Evolutionary conservation across 2,329 filamentous ascomycete genomes (phyloP), one percentile per base, ranked within the genome.

Genomic region (Aureobasidium subglaciale): DNA sequence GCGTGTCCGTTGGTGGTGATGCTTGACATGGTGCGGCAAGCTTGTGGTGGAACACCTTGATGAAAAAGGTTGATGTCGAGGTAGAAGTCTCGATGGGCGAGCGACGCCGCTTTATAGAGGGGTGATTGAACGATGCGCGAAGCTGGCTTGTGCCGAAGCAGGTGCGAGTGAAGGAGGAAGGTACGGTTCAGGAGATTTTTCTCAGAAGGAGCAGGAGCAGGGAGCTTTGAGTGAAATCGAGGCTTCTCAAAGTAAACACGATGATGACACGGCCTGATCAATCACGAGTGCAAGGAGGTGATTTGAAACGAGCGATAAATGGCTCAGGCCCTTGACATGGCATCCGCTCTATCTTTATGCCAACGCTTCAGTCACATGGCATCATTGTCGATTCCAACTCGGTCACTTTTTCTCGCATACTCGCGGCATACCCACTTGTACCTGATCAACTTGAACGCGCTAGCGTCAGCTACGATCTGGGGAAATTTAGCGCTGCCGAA

Each of bases 401-500:
- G 35, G 27, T 10, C 46, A 37, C 25, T 38, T 43, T 43, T 54
- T 35, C 34, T 42, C 50, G 50, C 50, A 54, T 54, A 54, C 35
- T 42, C 50, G 50, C 50, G 50, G 50, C 50, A 32, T 54, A 42
- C 29, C 50, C 38, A 54, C 50, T 24, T 42, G 50, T 54, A 54
- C 50, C 50, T 54, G 50, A 43, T 42, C 34, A 42, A 18, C 38
- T 35, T 38, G 38, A 38, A 27, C 38, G 34, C 37, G 13, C 35
- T 53, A 53, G 48, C 48, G 35, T 40, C 35, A 32, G 27, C 24
- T n/a, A 27, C 48, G 48, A 52, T 52, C 48, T 52, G 48, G 48
- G 48, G 48, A 52, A 52, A 52, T 30, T 52, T 52, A 52, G 48
- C 48, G 48, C 25, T 54, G 27, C 50, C 50, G 50, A 54, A 42